phyloP scores from a whole-genome alignment of 2,329 filamentous ascomycete species.

The Xylariaceae sp. region DNA sequence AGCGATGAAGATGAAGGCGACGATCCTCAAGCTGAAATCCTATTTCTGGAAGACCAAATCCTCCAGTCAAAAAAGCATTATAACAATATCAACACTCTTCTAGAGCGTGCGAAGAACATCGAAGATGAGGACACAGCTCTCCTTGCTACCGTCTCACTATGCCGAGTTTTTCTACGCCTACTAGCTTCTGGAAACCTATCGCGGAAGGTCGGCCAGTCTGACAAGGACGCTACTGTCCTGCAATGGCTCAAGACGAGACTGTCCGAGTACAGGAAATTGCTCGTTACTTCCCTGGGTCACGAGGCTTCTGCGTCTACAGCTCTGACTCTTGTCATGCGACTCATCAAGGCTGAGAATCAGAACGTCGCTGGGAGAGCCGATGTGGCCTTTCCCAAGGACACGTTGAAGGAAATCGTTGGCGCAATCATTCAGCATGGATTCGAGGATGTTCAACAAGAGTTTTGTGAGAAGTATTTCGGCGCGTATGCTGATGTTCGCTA shows the following conservation, averaged over 20 bases:
- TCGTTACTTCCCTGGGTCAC: slow-evolving; percentile 60
- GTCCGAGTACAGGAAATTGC: slow-evolving; percentile 61
- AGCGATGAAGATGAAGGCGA: slow-evolving; percentile 45
- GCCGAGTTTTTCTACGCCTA: slow-evolving; percentile 79
- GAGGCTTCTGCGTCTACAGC: slow-evolving; percentile 65
- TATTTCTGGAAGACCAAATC: slow-evolving; percentile 75
- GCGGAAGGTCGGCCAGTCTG: slow-evolving; percentile 60
- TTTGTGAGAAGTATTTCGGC: slow-evolving; percentile 72
- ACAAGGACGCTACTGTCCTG: slow-evolving; percentile 70
- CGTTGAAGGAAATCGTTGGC: slow-evolving; percentile 62
- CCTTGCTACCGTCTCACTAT: slow-evolving; percentile 74
- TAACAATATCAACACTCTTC: slow-evolving; percentile 77
- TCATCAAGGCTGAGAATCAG: slow-evolving; percentile 75
- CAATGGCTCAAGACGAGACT: slow-evolving; percentile 76
- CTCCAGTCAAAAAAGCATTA: slow-evolving; percentile 84
- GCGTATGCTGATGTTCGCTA: slow-evolving; percentile 81
- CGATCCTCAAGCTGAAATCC: slow-evolving; percentile 59
- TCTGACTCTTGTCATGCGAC: slow-evolving; percentile 75
- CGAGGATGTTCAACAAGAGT: slow-evolving; percentile 63
- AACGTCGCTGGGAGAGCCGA: slow-evolving; percentile 57
- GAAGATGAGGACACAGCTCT: slow-evolving; percentile 54
- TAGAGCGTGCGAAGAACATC: slow-evolving; percentile 54
- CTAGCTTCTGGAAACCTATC: slow-evolving; percentile 69
- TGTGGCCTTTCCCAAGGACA: slow-evolving; percentile 64
- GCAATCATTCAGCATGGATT: slow-evolving; percentile 56